Conservation (phyloP, 2,329 filamentous ascomycete genomes). For the Juglanconis juglandina region DNA sequence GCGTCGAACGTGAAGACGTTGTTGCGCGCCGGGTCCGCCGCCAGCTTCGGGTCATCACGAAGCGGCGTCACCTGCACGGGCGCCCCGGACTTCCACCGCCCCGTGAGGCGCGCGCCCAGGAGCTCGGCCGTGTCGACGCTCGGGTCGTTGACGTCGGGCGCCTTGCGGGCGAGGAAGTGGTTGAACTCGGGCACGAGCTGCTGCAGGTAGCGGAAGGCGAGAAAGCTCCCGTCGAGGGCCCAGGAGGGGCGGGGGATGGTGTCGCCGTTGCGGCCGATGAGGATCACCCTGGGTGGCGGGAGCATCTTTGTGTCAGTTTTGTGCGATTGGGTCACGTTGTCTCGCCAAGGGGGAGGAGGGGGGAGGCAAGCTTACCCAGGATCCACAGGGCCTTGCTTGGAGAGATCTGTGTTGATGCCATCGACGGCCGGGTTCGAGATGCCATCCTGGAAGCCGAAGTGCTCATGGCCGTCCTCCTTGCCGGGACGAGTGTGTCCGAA, state of each 20-base stretch:
- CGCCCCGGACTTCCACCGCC: constrained; percentile 40
- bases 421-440: constrained; percentile 37
- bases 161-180: constrained; percentile 33
- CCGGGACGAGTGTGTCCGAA: constrained; percentile 32
- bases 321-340: not conserved
- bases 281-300: constrained; percentile 26
- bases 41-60: constrained; percentile 30
- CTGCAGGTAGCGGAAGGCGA: constrained; percentile 40
- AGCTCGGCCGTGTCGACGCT: constrained; percentile 27
- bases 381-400: constrained; percentile 28
- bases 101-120: constrained; percentile 40
- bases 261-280: constrained; percentile 36
- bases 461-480: constrained; percentile 33
- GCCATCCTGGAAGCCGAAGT: constrained; percentile 42
- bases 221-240: constrained; percentile 42
- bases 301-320: no score
- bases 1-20: constrained; percentile 34
- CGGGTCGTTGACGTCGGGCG: constrained; percentile 23
- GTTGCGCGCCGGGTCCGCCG: constrained; percentile 26
- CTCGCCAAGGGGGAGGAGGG: not conserved
- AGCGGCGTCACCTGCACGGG: constrained; percentile 30
- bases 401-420: constrained; percentile 30
- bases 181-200: constrained; percentile 44
- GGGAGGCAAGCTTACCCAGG: constrained; percentile 20
- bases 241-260: constrained; percentile 29